These are phyloP conservation scores for Guadua angustifolia DNA, from an alignment of 176 grass and related monocot genomes.

Conservation along the genomic window DNA sequence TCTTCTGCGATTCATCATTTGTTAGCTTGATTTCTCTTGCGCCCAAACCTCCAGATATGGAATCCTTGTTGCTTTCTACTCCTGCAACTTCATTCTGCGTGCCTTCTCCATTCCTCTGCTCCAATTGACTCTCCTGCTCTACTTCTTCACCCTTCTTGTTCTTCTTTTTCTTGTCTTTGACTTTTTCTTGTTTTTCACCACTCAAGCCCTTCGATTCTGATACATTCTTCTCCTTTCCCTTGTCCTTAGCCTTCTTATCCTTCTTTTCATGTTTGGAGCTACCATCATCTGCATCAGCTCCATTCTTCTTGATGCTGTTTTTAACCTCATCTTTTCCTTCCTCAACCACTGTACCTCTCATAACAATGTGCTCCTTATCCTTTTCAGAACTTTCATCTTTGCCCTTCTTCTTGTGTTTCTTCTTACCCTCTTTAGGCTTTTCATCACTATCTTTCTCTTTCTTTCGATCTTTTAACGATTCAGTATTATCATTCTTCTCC, in stretches of 20 bases:
- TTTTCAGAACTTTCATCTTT: too few relatives aligned
- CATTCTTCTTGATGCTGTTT: constrained; percentile 20
- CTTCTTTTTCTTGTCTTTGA: constrained; percentile 46
- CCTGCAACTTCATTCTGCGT: background rate
- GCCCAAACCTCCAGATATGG: background rate
- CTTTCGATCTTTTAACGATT: too few relatives aligned
- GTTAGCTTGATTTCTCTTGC: constrained; percentile 39
- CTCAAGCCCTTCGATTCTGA: background rate
- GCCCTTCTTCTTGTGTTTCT: too few relatives aligned
- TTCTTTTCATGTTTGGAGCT: background rate
- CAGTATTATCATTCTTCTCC: too few relatives aligned
- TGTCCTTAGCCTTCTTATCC: constrained; percentile 23
- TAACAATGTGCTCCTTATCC: too few relatives aligned
- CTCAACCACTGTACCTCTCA: too few relatives aligned
- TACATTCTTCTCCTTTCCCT: constrained; percentile 28
- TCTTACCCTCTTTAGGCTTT: too few relatives aligned
- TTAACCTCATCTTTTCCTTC: background rate
- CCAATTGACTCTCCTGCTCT: background rate
- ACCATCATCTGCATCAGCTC: background rate
- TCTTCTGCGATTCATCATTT: constrained; percentile 13
- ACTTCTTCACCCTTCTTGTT: background rate
- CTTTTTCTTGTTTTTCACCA: constrained; percentile 26
- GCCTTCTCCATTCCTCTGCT: background rate
- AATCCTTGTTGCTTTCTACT: constrained; percentile 21
- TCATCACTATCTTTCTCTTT: too few relatives aligned